Evolutionary conservation across 257 asterid genomes (phyloP), one percentile per base, ranked within the genome.

Genomic region (Mentha longifolia): DNA sequence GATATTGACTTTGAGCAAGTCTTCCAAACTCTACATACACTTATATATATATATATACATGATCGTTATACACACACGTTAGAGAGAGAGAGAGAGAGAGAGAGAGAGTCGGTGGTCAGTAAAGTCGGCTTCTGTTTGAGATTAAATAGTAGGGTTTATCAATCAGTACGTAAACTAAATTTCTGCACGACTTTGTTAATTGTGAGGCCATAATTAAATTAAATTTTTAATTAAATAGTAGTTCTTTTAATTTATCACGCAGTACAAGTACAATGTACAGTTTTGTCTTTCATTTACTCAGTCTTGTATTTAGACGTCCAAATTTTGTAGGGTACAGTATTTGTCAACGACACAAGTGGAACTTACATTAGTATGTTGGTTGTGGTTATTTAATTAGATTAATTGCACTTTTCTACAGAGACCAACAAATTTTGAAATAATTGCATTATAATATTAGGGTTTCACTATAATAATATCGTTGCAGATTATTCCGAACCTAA

Each of bases 61-160:
- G 31, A 28, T 28, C 31, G 31, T 28, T 28, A 28, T n/a, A 9
- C 19, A 42, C 3, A 42, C 14, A 9, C 7, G 20, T 13, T 2
- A 47, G 19, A 47, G 17, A 47, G 19, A 46, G 56, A 50, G 56
- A 50, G 49, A 16, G 66, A 61, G 67, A 39, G 67, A 35, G 30
- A n/a, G 45, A 33, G 7, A 7, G 57, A 51, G 66, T 3, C 47
- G 69, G 81, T 71, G 86, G 89, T 86, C 91, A 86, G 72, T 41
- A 43, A 54, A 57, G 84, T 57, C 87, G 84, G 88, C 91, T 81
- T 65, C 0, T 5, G 37, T 28, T 28, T 20, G 35, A 12, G 63
- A 25, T 28, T 14, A 3, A n/a, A 31, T 5, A 31, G 1, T 19
- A 33, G 37, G 37, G 37, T 5, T 46, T 15, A 47, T 15, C 9